Evolutionary conservation across 257 asterid genomes (phyloP), one percentile per base, ranked within the genome.

Genomic region (Solanum dulcamara): DNA sequence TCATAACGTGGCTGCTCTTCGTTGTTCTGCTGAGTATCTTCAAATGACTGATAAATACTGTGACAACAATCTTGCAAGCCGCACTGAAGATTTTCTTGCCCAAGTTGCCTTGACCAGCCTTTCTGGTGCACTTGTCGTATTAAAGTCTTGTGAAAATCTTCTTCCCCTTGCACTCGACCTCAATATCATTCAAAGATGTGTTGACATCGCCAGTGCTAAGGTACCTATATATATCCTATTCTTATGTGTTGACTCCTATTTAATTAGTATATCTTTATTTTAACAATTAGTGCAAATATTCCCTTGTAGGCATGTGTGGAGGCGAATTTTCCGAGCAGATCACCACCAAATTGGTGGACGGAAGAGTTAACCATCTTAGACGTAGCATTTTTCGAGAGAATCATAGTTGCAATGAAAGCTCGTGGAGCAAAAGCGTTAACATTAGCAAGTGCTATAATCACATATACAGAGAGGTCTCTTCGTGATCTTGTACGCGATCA

Each of bases 321-420:
- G 90, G 95, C 99, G 12, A 95, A 95, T 81, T 97, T 94, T 87
- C 98, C 99, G 5, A 93, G 99, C 91, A 94, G 98, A 40, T 94
- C 98, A 67, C 98, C 98, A 17, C 95, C 97, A 17, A 96, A 96
- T 75, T 96, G 98, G 99, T 96, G 99, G 99, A 95, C 99, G 9
- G 98, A 96, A 71, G 99, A 96, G 95, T 91, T 97, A 7, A 90
- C 96, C 4, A 94, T 97, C 88, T 59, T 97, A 44, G 97, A 89
- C 85, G 86, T 92, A 66, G 37, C 22, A n/a, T 94, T 93, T 92
- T 97, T 97, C 18, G 91, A 90, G 24, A 92, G 89, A 80, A 90
- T 95, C 20, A 87, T 95, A 0, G 48, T 89, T 2, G 59, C 97
- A 20, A 95, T 97, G 97, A 93, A 92, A 57, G 15, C 89, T 3